Conservation (phyloP, 331 rosid genomes). For the Cydonia oblonga region DNA sequence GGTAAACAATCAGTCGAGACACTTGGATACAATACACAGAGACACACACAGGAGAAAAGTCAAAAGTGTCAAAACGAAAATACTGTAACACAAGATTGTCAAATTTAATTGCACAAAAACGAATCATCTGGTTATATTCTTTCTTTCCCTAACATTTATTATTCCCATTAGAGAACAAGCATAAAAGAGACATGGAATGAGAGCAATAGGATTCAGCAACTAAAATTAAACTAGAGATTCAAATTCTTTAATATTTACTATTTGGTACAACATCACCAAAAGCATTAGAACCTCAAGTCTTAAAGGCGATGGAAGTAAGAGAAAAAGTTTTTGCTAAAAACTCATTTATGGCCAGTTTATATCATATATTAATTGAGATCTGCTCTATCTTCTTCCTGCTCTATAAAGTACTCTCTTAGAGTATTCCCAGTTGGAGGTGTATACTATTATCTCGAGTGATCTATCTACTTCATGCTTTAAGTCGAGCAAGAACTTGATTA, state of each 20-base stretch:
- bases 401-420: too few species aligned
- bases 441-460: background rate
- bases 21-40: background rate
- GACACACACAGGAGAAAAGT: too few species aligned
- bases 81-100: background rate
- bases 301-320: background rate
- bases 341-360: background rate
- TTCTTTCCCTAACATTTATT: too few species aligned
- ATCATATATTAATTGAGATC: background rate
- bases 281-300: background rate
- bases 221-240: background rate
- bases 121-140: background rate
- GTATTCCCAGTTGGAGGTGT: background rate
- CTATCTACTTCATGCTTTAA: background rate
- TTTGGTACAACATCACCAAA: background rate
- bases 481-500: background rate
- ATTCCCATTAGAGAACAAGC: background rate
- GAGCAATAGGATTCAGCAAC: background rate
- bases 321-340: background rate
- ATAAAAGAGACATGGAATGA: background rate
- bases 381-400: background rate
- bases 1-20: conserved; percentile 8
- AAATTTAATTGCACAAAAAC: too few species aligned
- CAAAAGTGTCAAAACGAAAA: background rate
- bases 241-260: background rate